Percentiles rank a stretch among this genome's conserved stretches.
Evolutionary conservation across 495 filamentous ascomycete species (phyloP).

Genomic region (Lophiostoma macrostomum): DNA sequence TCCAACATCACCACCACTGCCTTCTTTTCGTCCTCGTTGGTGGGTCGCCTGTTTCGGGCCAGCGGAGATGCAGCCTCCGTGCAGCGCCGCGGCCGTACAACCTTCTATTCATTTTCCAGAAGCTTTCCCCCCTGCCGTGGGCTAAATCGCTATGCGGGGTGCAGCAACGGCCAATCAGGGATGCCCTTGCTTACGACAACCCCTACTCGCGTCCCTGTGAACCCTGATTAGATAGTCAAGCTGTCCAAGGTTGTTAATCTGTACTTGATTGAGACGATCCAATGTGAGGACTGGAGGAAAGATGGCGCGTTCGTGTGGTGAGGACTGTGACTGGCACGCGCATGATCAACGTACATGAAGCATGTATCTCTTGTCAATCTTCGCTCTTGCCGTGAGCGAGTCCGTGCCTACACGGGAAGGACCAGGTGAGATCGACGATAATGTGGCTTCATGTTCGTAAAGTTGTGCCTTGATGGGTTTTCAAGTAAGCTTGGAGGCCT

Average conservation of each 20-base stretch:
- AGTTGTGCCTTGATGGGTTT: too few relatives aligned
- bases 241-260: conserved; percentile 27
- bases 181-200: conserved; percentile 1
- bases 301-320: neutral
- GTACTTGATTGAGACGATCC: conserved; percentile 20
- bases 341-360: too few relatives aligned
- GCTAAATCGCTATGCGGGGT: conserved; percentile 26
- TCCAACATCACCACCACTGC: neutral
- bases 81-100: conserved; percentile 11
- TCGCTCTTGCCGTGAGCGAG: too few relatives aligned
- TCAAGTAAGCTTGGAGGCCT: too few relatives aligned
- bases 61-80: conserved; percentile 7
- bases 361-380: too few relatives aligned
- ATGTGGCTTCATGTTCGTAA: too few relatives aligned
- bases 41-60: conserved; percentile 1
- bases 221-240: neutral
- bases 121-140: conserved; percentile 8
- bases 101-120: conserved; percentile 24
- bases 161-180: conserved; percentile 17
- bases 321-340: neutral
- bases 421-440: too few relatives aligned
- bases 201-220: neutral
- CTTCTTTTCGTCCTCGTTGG: neutral
- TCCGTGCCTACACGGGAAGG: too few relatives aligned
- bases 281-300: neutral